Percentiles rank a stretch among this genome's conserved stretches.
Conservation (phyloP, 1,284 basidiomycete genomes). For the Ustilago sp. region DNA sequence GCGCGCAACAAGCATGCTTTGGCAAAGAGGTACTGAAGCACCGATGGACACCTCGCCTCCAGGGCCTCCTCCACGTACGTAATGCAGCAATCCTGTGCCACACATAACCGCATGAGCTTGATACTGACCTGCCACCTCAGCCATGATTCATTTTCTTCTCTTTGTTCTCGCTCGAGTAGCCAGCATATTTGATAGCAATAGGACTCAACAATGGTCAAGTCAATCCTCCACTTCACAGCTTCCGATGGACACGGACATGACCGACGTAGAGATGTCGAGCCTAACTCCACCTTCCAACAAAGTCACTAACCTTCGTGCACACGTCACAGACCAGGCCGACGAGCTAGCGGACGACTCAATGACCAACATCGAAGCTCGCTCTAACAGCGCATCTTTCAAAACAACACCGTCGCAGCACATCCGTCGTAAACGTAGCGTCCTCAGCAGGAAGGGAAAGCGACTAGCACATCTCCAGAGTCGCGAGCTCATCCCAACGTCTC, state of each 20-base stretch:
- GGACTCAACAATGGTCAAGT: constrained; percentile 8
- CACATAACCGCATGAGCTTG: not conserved
- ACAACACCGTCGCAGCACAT: constrained; percentile 18
- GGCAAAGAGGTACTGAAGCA: constrained; percentile 57
- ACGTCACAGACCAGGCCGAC: constrained; percentile 9
- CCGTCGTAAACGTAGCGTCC: constrained; percentile 39
- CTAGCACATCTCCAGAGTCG: constrained; percentile 47
- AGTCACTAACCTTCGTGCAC: constrained; percentile 8
- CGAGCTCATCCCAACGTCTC: constrained; percentile 26
- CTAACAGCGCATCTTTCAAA: constrained; percentile 4
- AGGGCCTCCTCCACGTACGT: constrained; percentile 49
- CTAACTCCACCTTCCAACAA: constrained; percentile 46
- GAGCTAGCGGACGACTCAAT: constrained; percentile 41
- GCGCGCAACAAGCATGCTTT: constrained; percentile 20
- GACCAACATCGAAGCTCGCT: constrained; percentile 18
- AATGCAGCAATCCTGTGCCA: not conserved
- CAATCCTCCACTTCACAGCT: constrained; percentile 18
- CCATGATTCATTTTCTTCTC: not conserved
- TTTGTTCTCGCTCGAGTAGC: not conserved
- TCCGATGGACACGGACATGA: constrained; percentile 29
- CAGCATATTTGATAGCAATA: constrained; percentile 29
- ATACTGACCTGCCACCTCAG: not conserved
- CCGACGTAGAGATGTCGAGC: constrained; percentile 55
- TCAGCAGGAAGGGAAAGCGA: constrained; percentile 50
- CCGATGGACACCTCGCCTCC: constrained; percentile 61